These are phyloP conservation scores for Diversispora eburnea DNA, from an alignment of 192 early-diverging fungal genomes.

Conservation along the genomic window DNA sequence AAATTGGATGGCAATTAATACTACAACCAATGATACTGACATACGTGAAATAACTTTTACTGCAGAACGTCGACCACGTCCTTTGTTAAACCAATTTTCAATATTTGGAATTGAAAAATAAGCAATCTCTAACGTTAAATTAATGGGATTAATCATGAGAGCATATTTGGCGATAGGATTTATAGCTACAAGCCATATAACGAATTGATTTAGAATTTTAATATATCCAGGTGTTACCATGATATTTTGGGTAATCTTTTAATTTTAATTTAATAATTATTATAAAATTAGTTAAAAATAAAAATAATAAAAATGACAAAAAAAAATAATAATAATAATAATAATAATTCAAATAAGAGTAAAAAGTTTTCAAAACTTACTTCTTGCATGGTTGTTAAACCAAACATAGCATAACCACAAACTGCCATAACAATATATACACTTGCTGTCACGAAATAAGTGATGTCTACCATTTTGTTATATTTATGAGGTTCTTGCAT, in stretches of 20 bases:
- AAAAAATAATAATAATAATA: background rate
- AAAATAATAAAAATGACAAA: slow-evolving; percentile 20
- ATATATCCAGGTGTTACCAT: slow-evolving; percentile 53
- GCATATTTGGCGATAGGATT: slow-evolving; percentile 74
- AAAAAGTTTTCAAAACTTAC: slow-evolving; percentile 28
- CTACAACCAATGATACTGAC: slow-evolving; percentile 34
- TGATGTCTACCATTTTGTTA: slow-evolving; percentile 49
- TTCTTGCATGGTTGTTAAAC: slow-evolving; percentile 52
- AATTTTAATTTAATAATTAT: background rate
- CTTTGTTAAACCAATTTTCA: slow-evolving; percentile 30
- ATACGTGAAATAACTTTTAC: slow-evolving; percentile 35
- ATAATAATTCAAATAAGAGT: background rate
- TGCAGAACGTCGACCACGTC: slow-evolving; percentile 30
- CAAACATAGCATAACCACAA: slow-evolving; percentile 71
- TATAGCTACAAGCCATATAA: slow-evolving; percentile 59
- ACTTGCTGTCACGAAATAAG: slow-evolving; percentile 46
- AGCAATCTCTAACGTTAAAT: slow-evolving; percentile 40
- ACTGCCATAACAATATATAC: slow-evolving; percentile 53
- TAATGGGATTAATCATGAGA: slow-evolving; percentile 60
- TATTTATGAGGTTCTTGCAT: slow-evolving; percentile 53
- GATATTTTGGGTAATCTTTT: slow-evolving; percentile 65
- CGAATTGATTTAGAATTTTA: slow-evolving; percentile 47
- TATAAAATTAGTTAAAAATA: background rate
- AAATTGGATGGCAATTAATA: slow-evolving; percentile 52
- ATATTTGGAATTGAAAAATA: slow-evolving; percentile 20